Conservation (phyloP, 345 rosid species). For the Noccaea caerulescens region DNA sequence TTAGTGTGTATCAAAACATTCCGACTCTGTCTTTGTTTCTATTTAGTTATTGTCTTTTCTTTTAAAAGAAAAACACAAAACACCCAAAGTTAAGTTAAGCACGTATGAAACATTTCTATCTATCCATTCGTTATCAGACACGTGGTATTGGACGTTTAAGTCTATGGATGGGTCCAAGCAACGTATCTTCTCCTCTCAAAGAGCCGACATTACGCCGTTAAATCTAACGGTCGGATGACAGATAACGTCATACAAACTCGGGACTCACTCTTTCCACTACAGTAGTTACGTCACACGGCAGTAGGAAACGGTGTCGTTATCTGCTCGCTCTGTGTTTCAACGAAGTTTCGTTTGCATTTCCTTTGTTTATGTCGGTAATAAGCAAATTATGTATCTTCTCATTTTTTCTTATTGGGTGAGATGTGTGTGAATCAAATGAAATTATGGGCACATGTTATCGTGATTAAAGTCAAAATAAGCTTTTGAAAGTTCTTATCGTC, state of each 20-base stretch:
- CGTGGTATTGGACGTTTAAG: slow-evolving; percentile 9
- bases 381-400: slow-evolving; percentile 4
- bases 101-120: background rate
- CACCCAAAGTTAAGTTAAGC: no score
- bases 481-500: slow-evolving; percentile 28
- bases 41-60: no score
- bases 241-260: slow-evolving; percentile 15
- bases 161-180: background rate
- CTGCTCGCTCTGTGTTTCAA: slow-evolving; percentile 13
- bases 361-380: slow-evolving; percentile 32
- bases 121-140: background rate
- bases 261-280: slow-evolving; percentile 8
- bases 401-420: background rate
- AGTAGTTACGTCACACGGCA: slow-evolving; percentile 15
- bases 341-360: slow-evolving; percentile 24
- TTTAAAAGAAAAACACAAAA: no score
- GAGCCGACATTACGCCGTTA: slow-evolving; percentile 17
- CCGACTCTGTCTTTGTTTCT: no score
- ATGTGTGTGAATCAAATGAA: slow-evolving; percentile 23
- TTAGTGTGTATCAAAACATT: background rate
- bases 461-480: slow-evolving; percentile 11
- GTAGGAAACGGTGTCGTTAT: slow-evolving; percentile 18
- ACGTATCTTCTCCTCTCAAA: background rate
- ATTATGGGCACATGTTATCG: background rate
- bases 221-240: slow-evolving; percentile 4